A percentile compares a stretch with the other conserved stretches of the same genome.
Conservation (phyloP, 2,329 filamentous ascomycete genomes). For the Phaeosphaeria sp. region DNA sequence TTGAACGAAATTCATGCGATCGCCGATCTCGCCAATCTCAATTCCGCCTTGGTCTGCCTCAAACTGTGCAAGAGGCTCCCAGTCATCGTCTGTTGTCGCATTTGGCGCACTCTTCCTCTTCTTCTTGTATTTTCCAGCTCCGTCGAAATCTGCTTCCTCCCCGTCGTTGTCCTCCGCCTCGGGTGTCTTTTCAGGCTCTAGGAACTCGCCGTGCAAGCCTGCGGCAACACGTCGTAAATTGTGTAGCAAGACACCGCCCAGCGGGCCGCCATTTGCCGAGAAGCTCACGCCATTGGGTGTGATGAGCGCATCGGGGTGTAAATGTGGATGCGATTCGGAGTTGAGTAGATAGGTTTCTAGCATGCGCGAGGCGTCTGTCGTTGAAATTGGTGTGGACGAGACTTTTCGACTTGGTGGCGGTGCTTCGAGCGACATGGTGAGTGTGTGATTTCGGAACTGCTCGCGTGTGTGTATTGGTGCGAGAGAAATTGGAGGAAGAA, state of each 20-base stretch:
- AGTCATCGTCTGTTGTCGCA: slow-evolving; percentile 31
- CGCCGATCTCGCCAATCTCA: slow-evolving; percentile 51
- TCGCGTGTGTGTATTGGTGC: not conserved
- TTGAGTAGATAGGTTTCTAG: slow-evolving; percentile 51
- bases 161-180: slow-evolving; percentile 47
- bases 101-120: slow-evolving; percentile 18
- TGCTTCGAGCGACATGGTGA: slow-evolving; percentile 41
- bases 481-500: not conserved
- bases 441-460: not conserved
- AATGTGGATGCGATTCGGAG: slow-evolving; percentile 50
- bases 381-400: slow-evolving; percentile 39
- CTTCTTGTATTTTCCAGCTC: slow-evolving; percentile 8
- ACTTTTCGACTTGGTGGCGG: slow-evolving; percentile 48
- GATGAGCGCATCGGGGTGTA: slow-evolving; percentile 58
- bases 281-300: slow-evolving; percentile 52
- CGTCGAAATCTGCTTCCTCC: not conserved
- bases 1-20: slow-evolving; percentile 39
- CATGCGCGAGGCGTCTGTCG: slow-evolving; percentile 40
- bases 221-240: slow-evolving; percentile 61
- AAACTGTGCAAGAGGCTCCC: slow-evolving; percentile 54
- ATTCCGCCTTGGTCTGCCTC: slow-evolving; percentile 49
- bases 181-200: slow-evolving; percentile 53
- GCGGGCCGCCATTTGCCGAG: slow-evolving; percentile 51
- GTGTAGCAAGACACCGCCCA: slow-evolving; percentile 59
- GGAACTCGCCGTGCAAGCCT: slow-evolving; percentile 59